These are phyloP conservation scores for Verticillium klebahnii DNA, from an alignment of 2,329 filamentous ascomycete species.

Conservation along the genomic window DNA sequence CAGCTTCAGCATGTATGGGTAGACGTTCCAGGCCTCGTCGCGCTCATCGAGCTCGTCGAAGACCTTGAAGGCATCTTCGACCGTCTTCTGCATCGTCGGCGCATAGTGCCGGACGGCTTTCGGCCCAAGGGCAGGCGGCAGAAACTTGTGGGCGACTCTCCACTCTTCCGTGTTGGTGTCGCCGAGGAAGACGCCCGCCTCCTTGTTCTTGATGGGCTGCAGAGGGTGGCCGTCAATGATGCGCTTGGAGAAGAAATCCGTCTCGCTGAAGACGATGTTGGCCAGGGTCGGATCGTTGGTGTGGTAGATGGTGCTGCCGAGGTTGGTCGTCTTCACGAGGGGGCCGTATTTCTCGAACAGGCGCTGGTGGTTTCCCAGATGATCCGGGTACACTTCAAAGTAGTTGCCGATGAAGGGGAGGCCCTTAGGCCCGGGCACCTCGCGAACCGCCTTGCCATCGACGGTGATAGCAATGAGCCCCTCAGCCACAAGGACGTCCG, in stretches of 20 bases:
- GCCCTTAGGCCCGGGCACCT: conserved; percentile 44
- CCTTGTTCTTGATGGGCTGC: conserved; percentile 32
- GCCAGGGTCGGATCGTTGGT: conserved; percentile 46
- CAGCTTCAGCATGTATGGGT: conserved; percentile 45
- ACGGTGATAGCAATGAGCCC: conserved; percentile 37
- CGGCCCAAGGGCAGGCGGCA: conserved; percentile 53
- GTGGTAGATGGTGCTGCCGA: conserved; percentile 43
- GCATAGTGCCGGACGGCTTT: conserved; percentile 59
- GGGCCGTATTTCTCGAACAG: conserved; percentile 49
- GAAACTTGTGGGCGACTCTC: conserved; percentile 53
- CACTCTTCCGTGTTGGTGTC: conserved; percentile 49
- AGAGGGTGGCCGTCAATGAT: conserved; percentile 47
- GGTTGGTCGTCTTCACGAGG: conserved; percentile 45
- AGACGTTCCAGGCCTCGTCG: conserved; percentile 42
- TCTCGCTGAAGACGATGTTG: conserved; percentile 40
- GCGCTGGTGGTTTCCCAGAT: conserved; percentile 51
- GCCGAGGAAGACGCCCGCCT: conserved; percentile 39
- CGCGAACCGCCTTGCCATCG: conserved; percentile 42
- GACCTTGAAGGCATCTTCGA: conserved; percentile 44
- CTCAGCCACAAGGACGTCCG: conserved; percentile 27
- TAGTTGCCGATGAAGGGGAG: conserved; percentile 48
- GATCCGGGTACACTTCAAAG: conserved; percentile 52
- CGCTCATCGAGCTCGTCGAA: conserved; percentile 46
- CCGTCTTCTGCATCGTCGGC: conserved; percentile 51
- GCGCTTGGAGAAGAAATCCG: conserved; percentile 48